Evolutionary conservation across 805 yeast species (phyloP).

Genomic region (Starmera amethionina): DNA sequence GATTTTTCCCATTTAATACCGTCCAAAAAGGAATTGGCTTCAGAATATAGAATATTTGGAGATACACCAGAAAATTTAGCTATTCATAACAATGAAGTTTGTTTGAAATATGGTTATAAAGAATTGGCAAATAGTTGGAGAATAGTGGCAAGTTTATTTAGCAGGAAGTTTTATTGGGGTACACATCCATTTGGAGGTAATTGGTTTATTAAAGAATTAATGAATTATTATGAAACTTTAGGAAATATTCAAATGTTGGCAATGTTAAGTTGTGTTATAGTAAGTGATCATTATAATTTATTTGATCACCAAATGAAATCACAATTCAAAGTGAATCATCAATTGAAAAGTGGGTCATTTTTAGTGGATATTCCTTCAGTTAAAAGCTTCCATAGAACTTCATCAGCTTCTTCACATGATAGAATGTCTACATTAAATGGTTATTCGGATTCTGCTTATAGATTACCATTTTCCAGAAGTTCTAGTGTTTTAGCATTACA

Average conservation of each 20-base stretch:
- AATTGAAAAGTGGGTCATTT: background rate
- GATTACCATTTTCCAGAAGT: conserved; percentile 16
- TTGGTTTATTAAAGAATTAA: conserved; percentile 53
- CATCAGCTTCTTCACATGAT: background rate
- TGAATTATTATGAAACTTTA: conserved; percentile 50
- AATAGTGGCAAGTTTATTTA: conserved; percentile 33
- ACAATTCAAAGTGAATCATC: background rate
- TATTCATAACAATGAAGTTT: conserved; percentile 59
- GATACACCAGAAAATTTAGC: conserved; percentile 58
- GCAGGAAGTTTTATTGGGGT: conserved; percentile 59
- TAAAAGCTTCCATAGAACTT: background rate
- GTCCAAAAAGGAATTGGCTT: conserved; percentile 60
- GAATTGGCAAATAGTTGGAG: conserved; percentile 74
- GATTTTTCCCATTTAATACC: conserved; percentile 70
- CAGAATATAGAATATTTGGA: conserved; percentile 55
- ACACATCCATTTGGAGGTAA: conserved; percentile 65
- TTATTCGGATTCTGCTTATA: conserved; percentile 14
- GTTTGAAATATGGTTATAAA: conserved; percentile 46
- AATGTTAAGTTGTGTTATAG: conserved; percentile 66
- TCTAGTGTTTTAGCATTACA: conserved; percentile 13
- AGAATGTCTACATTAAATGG: conserved; percentile 7
- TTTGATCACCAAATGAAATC: background rate
- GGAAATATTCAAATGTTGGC: conserved; percentile 85
- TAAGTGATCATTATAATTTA: conserved; percentile 3
- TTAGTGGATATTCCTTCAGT: background rate